Percentiles rank a stretch among this genome's conserved stretches.
Evolutionary conservation across 805 yeast species (phyloP).

Genomic region (Myxozyma sirexii): DNA sequence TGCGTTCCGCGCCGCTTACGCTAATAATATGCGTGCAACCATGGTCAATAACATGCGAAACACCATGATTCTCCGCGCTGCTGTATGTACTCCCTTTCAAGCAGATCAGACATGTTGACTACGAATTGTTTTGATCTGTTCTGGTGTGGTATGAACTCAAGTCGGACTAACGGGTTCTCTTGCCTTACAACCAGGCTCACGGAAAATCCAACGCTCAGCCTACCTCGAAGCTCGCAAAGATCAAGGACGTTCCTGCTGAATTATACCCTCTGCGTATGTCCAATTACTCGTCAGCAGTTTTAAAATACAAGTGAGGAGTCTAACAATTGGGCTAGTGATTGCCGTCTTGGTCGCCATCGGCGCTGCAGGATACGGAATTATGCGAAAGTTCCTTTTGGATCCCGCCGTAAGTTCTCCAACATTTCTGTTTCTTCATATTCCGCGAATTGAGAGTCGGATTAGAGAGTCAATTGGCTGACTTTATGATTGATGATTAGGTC

Average conservation of each 20-base stretch:
- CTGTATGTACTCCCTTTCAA: not conserved
- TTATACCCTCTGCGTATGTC: constrained; percentile 37
- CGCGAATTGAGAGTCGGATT: no score
- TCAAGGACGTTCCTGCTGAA: constrained; percentile 39
- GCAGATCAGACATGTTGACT: no score
- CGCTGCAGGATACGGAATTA: constrained; percentile 22
- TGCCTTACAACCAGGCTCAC: not conserved
- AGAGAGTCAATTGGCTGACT: no score
- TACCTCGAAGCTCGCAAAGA: constrained; percentile 26
- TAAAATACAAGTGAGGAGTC: no score
- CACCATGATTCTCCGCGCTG: constrained; percentile 12
- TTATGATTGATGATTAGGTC: constrained; percentile 19
- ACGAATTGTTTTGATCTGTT: no score
- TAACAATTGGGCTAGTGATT: not conserved
- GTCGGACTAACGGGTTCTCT: not conserved
- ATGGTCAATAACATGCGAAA: constrained; percentile 15
- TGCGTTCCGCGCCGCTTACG: constrained; percentile 14
- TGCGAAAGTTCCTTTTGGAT: constrained; percentile 27
- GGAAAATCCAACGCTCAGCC: constrained; percentile 25
- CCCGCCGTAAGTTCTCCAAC: constrained; percentile 18
- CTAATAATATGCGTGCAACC: constrained; percentile 20
- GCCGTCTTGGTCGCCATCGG: constrained; percentile 17
- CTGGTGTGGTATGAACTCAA: no score
- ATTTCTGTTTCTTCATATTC: not conserved
- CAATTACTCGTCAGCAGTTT: not conserved